phyloP scores from a whole-genome alignment of 1,284 basidiomycete species.

The Fomitiporia mediterranea region DNA sequence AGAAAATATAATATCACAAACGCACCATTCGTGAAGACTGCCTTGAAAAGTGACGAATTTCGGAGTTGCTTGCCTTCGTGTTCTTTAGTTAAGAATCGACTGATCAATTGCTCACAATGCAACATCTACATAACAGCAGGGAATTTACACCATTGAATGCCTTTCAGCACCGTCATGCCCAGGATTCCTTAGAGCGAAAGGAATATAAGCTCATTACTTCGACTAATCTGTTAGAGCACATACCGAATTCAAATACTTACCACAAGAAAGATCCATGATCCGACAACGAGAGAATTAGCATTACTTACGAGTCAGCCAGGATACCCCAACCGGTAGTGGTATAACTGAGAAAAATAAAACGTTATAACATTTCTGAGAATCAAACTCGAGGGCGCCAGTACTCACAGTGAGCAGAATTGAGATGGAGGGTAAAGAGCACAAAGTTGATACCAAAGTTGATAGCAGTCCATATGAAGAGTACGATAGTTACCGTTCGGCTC shows the following conservation, averaged over 20 bases:
- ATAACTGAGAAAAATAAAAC: no score
- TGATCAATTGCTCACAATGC: no score
- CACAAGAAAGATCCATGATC: slow-evolving; percentile 1
- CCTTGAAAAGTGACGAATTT: no score
- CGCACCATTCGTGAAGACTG: no score
- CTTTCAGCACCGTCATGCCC: not conserved
- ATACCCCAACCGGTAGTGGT: not conserved
- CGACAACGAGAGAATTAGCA: not conserved
- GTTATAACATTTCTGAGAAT: no score
- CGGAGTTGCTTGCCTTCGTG: no score
- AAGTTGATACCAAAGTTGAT: not conserved
- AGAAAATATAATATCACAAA: no score
- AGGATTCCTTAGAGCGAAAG: not conserved
- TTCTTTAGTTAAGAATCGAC: no score
- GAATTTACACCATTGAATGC: not conserved
- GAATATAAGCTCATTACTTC: no score
- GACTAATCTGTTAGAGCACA: not conserved
- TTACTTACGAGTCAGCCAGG: not conserved
- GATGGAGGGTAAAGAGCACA: not conserved
- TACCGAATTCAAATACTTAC: slow-evolving; percentile 1
- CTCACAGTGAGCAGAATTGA: not conserved
- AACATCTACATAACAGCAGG: no score
- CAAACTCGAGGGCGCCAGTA: no score
- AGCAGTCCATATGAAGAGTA: not conserved
- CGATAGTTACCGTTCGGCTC: not conserved